These are phyloP conservation scores for Cicer yamashitae DNA, from an alignment of 306 rosid genomes.

Conservation along the genomic window DNA sequence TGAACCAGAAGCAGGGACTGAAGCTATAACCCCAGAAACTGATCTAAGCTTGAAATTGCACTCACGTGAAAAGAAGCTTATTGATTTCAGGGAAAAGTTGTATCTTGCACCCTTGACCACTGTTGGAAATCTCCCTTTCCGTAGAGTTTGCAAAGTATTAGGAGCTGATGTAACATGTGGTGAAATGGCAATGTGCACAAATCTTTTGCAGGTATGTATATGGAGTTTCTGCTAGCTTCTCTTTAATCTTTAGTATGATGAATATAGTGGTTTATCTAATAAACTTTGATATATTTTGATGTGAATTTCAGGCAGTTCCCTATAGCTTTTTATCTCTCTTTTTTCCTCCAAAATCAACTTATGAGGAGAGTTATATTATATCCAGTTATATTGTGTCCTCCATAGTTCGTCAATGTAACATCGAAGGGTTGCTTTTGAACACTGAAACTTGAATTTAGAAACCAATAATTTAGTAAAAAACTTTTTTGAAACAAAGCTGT, in stretches of 20 bases:
- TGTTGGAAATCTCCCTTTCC: constrained; percentile 95
- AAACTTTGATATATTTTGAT: not conserved
- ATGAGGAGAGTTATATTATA: not conserved
- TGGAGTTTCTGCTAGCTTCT: constrained; percentile 40
- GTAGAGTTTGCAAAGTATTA: constrained; percentile 92
- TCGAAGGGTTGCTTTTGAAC: constrained; percentile 11
- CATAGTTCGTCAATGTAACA: not conserved
- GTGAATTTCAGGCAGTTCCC: not conserved
- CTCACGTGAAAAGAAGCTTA: constrained; percentile 83
- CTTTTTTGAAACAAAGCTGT: constrained; percentile 30
- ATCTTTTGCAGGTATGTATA: constrained; percentile 81
- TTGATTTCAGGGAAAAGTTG: constrained; percentile 84
- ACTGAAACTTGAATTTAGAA: constrained; percentile 5
- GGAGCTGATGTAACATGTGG: constrained; percentile 95
- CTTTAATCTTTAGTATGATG: constrained; percentile 13
- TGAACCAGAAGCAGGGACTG: constrained; percentile 52
- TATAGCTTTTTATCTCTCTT: not conserved
- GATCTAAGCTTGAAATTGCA: constrained; percentile 71
- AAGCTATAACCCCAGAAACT: constrained; percentile 53
- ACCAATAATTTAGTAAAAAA: constrained; percentile 13
- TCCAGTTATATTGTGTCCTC: constrained; percentile 13
- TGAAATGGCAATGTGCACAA: constrained; percentile 99
- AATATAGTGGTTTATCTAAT: constrained; percentile 3
- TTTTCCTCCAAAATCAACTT: constrained; percentile 14
- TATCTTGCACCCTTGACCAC: constrained; percentile 98